phyloP scores from a whole-genome alignment of 352 stramenopile species.

The Globisporangium middletonii region DNA sequence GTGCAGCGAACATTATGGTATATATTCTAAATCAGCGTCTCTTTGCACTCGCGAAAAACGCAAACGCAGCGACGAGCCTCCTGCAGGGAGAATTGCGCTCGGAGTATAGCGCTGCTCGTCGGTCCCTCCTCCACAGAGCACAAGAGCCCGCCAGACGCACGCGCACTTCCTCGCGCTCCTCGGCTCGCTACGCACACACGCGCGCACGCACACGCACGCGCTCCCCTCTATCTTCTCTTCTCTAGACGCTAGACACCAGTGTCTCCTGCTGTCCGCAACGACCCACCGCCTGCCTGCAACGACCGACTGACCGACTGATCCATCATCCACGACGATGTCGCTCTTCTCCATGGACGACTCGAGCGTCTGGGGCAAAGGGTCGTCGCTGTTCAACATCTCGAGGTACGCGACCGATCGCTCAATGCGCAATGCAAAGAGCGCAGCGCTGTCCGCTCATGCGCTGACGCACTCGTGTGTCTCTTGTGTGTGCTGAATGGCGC shows the following conservation, averaged over 20 bases:
- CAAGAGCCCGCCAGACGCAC: neutral
- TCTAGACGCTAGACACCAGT: neutral
- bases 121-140: neutral
- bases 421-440: neutral
- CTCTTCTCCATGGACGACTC: slow-evolving; percentile 83
- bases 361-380: slow-evolving; percentile 80
- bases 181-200: neutral
- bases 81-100: neutral
- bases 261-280: too few relatives aligned
- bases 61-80: neutral
- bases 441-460: neutral
- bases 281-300: too few relatives aligned
- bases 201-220: neutral
- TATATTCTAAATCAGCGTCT: neutral
- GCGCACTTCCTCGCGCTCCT: neutral
- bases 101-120: neutral
- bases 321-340: slow-evolving; percentile 36
- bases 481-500: neutral
- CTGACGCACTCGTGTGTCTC: neutral
- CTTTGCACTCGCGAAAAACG: neutral
- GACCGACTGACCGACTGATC: too few relatives aligned
- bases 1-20: neutral
- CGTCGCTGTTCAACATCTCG: slow-evolving; percentile 87
- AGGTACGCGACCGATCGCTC: slow-evolving; percentile 12
- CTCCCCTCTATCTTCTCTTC: neutral